Conservation (phyloP, 768 basidiomycete genomes). For the Hemileccinum impolitum region DNA sequence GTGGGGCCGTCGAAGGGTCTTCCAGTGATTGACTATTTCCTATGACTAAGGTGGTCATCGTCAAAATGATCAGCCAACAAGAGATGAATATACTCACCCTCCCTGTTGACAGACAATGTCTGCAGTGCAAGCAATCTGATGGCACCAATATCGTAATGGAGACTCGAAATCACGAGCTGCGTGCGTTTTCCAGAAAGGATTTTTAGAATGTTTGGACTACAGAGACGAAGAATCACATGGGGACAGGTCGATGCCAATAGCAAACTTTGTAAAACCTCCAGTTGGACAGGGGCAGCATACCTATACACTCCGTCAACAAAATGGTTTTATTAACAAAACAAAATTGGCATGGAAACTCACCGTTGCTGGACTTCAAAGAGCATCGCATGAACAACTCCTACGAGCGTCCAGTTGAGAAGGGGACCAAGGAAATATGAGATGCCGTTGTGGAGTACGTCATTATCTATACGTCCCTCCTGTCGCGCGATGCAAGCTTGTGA, state of each 20-base stretch:
- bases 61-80: background rate
- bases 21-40: constrained; percentile 19
- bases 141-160: constrained; percentile 36
- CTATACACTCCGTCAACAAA: constrained; percentile 29
- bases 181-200: constrained; percentile 39
- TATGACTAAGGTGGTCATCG: background rate
- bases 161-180: constrained; percentile 29
- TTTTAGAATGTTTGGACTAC: constrained; percentile 53
- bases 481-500: constrained; percentile 53
- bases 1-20: constrained; percentile 20
- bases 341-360: constrained; percentile 35
- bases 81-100: constrained; percentile 31
- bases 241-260: constrained; percentile 65
- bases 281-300: constrained; percentile 44
- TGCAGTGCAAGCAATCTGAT: constrained; percentile 38
- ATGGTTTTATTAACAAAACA: background rate
- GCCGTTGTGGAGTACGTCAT: constrained; percentile 67
- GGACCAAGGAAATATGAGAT: constrained; percentile 74
- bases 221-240: constrained; percentile 59
- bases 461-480: constrained; percentile 55
- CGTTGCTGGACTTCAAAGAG: constrained; percentile 55
- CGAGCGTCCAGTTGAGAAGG: constrained; percentile 76
- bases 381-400: constrained; percentile 65
- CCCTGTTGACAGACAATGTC: constrained; percentile 35
- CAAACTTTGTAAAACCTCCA: constrained; percentile 65